Conservation (phyloP, 2,329 filamentous ascomycete genomes). For the Penicillium sp. region DNA sequence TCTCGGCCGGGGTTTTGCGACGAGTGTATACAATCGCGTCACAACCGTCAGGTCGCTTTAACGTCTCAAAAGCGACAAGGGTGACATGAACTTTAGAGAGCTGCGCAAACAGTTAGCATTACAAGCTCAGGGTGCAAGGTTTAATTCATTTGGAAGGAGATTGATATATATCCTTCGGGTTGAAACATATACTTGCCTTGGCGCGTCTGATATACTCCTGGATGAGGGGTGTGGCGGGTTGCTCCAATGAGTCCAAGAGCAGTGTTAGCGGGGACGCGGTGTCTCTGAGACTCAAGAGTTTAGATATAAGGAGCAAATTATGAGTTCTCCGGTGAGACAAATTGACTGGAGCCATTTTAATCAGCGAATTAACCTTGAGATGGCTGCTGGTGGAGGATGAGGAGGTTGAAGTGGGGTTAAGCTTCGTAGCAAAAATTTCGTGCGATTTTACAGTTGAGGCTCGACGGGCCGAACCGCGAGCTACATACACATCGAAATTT, state of each 20-base stretch:
- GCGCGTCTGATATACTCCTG: constrained; percentile 74
- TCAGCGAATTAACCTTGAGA: neutral
- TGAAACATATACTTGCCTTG: constrained; percentile 49
- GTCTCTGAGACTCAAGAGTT: constrained; percentile 75
- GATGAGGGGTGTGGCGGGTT: constrained; percentile 69
- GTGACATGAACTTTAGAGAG: constrained; percentile 67
- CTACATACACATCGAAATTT: neutral
- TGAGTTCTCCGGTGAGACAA: constrained; percentile 72
- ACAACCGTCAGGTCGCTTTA: constrained; percentile 62
- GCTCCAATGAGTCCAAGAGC: constrained; percentile 80
- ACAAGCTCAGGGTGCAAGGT: neutral
- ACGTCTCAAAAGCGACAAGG: constrained; percentile 75
- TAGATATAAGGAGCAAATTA: constrained; percentile 79
- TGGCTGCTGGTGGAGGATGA: constrained; percentile 4
- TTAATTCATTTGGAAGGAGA: neutral
- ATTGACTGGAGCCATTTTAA: constrained; percentile 37
- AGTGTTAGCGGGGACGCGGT: constrained; percentile 83
- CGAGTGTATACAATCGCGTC: constrained; percentile 68
- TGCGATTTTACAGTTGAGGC: constrained; percentile 30
- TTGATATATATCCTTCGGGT: neutral
- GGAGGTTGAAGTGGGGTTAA: constrained; percentile 22
- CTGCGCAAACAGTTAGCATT: constrained; percentile 20
- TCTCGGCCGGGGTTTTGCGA: constrained; percentile 56
- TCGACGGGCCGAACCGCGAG: constrained; percentile 33
- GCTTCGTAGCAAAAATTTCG: constrained; percentile 29